Percentiles rank a stretch among this genome's conserved stretches.
phyloP scores from a whole-genome alignment of 495 filamentous ascomycete genomes.

The Paragyromitra xinjiangensis region DNA sequence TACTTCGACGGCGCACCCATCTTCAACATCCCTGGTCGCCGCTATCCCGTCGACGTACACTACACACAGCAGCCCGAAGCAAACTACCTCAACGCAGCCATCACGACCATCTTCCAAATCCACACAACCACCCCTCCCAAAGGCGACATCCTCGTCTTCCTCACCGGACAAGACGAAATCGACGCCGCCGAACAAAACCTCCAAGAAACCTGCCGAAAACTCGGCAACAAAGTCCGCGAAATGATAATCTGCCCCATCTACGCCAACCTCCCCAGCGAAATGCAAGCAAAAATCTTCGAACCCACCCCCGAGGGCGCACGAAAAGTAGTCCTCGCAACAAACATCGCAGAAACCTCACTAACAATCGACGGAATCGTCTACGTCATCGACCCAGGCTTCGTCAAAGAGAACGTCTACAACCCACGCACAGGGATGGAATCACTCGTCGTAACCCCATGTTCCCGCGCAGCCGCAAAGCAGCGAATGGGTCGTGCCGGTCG shows the following conservation, averaged over 20 bases:
- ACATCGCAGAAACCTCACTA: constrained; percentile 88
- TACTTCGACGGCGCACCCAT: constrained; percentile 97
- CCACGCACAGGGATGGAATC: constrained; percentile 91
- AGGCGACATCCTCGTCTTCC: constrained; percentile 90
- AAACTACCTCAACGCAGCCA: constrained; percentile 89
- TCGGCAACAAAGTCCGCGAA: constrained; percentile 83
- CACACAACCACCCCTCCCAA: constrained; percentile 76
- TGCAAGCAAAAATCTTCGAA: constrained; percentile 89
- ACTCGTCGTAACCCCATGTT: constrained; percentile 89
- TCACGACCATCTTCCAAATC: constrained; percentile 96
- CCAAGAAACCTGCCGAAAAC: constrained; percentile 79
- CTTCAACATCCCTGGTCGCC: constrained; percentile 92
- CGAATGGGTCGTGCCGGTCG: constrained; percentile 90
- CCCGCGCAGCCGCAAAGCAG: constrained; percentile 93
- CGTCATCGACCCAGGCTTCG: constrained; percentile 90
- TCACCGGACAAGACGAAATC: constrained; percentile 91
- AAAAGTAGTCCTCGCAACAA: constrained; percentile 88
- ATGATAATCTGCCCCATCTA: constrained; percentile 89
- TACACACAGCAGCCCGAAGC: constrained; percentile 92
- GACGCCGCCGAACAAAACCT: constrained; percentile 83
- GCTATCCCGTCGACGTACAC: constrained; percentile 90
- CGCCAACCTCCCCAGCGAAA: constrained; percentile 84
- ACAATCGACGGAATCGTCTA: constrained; percentile 93
- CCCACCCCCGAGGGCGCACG: constrained; percentile 80
- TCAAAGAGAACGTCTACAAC: constrained; percentile 96